Base-by-base conservation (phyloP, 805 yeast species). In the Scheffersomyces stipitis region DNA sequence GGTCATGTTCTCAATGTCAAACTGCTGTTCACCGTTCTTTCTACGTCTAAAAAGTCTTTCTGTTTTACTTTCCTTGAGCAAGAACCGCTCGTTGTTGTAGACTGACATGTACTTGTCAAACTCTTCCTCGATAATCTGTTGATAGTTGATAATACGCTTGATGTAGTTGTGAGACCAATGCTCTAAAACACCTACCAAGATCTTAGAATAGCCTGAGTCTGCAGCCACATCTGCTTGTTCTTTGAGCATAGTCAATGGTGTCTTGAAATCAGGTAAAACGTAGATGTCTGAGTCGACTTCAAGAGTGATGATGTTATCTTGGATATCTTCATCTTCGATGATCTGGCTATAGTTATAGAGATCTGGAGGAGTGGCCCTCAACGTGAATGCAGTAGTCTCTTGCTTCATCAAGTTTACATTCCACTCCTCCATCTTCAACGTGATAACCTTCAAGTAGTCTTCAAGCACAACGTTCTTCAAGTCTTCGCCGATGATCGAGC, bases 221-320 rank as follows among this genome's bases (percentile, higher is more conserved):
- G 89, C 86, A 0, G 95, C 93, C 5, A 85, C 90, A 43, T 85
- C 95, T 12, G 87, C 82, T 58, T 89, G 96, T 54, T 88, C 96
- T n/a, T 83, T 81, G 40, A 88, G 78, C 82, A 88, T 83, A 43
- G 85, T 79, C 56, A 86, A 81, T 18, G 89, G 81, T 4, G 84
- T 81, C 42, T 80, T 83, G 36, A 88, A 84, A 37, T 88, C 93
- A 37, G 87, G 87, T 37, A 88, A 64, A 17, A 82, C 87, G 34
- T 71, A 71, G 2, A 66, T 70, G 12, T 76, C 66, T 10, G 79
- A 76, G 39, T 58, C 65, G 20, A 64, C 55, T 17, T 62, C 70
- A 18, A 58, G 36, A 34, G 46, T 49, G 6, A 66, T 42, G 4
- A 60, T 33, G 29, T 66, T 60, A 38, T 66, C 71, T 26, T 47